Percentiles rank a stretch among this genome's conserved stretches.
These are phyloP conservation scores for Pulveroboletus sp. DNA, from an alignment of 768 basidiomycete species.

Conservation along the genomic window DNA sequence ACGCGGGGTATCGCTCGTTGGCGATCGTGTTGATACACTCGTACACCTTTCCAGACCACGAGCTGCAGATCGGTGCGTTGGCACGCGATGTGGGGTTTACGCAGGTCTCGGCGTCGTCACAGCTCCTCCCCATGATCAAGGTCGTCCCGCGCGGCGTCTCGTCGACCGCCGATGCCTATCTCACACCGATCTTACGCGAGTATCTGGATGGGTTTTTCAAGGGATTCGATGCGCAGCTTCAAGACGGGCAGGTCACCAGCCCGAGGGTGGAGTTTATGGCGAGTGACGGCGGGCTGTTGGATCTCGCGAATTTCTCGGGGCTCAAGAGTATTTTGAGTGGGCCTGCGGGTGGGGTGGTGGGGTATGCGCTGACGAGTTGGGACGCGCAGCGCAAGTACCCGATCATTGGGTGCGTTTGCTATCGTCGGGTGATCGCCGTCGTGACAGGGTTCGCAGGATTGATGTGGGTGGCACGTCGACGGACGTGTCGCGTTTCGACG, in stretches of 20 bases:
- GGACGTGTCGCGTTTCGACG: slow-evolving; percentile 91
- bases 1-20: slow-evolving; percentile 81
- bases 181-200: slow-evolving; percentile 80
- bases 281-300: slow-evolving; percentile 84
- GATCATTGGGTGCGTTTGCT: slow-evolving; percentile 71
- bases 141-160: slow-evolving; percentile 92
- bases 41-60: slow-evolving; percentile 89
- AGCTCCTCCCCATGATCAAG: slow-evolving; percentile 92
- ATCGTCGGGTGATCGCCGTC: not conserved
- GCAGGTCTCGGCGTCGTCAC: slow-evolving; percentile 85
- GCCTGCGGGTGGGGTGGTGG: slow-evolving; percentile 95
- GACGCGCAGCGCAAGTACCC: slow-evolving; percentile 67
- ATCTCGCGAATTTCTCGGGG: slow-evolving; percentile 83
- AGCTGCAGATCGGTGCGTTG: slow-evolving; percentile 64
- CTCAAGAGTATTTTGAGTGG: slow-evolving; percentile 91
- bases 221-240: slow-evolving; percentile 78
- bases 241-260: slow-evolving; percentile 53
- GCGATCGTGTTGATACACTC: slow-evolving; percentile 92
- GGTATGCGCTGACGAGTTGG: slow-evolving; percentile 89
- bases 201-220: slow-evolving; percentile 91
- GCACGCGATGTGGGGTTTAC: slow-evolving; percentile 83
- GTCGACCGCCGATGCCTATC: slow-evolving; percentile 92
- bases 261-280: slow-evolving; percentile 94
- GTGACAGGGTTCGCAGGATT: slow-evolving; percentile 43
- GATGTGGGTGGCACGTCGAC: slow-evolving; percentile 97